Percentiles rank a stretch among this genome's conserved stretches.
These are phyloP conservation scores for Dalbergia cochinchinensis DNA, from an alignment of 306 rosid species.

Conservation along the genomic window DNA sequence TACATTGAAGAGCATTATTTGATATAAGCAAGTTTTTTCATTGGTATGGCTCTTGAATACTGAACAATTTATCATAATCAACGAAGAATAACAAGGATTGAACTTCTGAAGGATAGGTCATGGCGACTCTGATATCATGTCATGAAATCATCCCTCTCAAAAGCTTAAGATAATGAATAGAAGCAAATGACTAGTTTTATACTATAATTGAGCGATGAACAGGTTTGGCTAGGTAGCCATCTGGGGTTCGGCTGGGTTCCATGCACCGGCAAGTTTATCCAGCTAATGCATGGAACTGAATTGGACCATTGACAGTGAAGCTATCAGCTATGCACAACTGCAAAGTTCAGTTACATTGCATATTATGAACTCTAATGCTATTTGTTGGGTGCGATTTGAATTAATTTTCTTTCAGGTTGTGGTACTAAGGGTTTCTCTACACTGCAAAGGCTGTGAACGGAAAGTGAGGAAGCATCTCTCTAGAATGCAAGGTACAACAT, in stretches of 20 bases:
- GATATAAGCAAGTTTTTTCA: slow-evolving; percentile 7
- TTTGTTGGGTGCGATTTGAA: not conserved
- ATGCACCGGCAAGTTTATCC: too few relatives aligned
- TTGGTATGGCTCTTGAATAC: not conserved
- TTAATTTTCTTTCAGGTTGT: slow-evolving; percentile 67
- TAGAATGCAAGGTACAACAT: slow-evolving; percentile 80
- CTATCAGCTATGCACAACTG: not conserved
- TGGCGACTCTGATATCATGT: too few relatives aligned
- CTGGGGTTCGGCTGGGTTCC: too few relatives aligned
- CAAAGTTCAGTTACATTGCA: not conserved
- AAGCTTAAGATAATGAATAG: too few relatives aligned
- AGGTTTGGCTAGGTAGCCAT: not conserved
- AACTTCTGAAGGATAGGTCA: too few relatives aligned
- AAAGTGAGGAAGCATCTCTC: slow-evolving; percentile 92
- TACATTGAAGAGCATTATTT: not conserved
- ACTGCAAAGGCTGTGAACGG: slow-evolving; percentile 97
- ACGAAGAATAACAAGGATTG: too few relatives aligned
- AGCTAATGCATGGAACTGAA: not conserved
- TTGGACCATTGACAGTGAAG: not conserved
- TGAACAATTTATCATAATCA: too few relatives aligned
- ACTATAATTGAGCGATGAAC: too few relatives aligned
- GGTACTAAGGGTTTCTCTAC: slow-evolving; percentile 91
- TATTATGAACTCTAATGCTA: not conserved
- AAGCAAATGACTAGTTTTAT: too few relatives aligned
- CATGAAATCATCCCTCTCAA: too few relatives aligned